phyloP scores from a whole-genome alignment of 305 asterid genomes.

The Monarda citriodora region DNA sequence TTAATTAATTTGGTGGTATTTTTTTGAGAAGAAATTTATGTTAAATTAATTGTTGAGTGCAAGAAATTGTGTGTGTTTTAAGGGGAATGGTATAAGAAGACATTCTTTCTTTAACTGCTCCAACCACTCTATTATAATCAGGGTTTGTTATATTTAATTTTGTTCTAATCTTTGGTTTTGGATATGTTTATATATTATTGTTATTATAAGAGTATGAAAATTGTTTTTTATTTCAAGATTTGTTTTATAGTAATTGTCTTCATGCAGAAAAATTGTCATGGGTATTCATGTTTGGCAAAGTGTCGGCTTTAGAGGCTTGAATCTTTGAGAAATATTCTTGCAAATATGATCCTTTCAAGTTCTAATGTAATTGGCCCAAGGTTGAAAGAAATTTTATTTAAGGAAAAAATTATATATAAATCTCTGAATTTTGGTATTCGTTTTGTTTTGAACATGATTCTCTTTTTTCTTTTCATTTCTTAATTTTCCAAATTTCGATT shows the following conservation, averaged over 20 bases:
- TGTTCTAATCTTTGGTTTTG: constrained; percentile 39
- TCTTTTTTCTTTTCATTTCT: no score
- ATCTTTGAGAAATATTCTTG: neutral
- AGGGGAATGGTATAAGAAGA: constrained; percentile 26
- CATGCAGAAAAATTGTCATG: constrained; percentile 34
- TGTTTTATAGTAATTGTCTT: constrained; percentile 42
- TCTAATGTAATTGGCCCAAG: no score
- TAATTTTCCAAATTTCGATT: no score
- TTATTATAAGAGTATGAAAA: neutral
- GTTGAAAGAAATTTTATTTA: no score
- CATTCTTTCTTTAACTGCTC: constrained; percentile 74
- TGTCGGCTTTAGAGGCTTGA: constrained; percentile 11
- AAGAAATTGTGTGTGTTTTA: constrained; percentile 8
- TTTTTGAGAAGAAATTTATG: neutral
- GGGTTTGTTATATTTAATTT: constrained; percentile 27
- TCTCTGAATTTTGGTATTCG: no score
- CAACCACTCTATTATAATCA: constrained; percentile 84
- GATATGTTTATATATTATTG: neutral
- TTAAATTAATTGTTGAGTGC: constrained; percentile 5
- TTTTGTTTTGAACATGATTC: no score
- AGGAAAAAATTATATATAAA: no score
- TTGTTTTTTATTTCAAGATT: constrained; percentile 15
- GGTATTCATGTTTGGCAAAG: constrained; percentile 8
- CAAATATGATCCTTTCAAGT: neutral
- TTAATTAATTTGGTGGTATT: neutral